Percentiles rank a stretch among this genome's conserved stretches.
Conservation (phyloP, 495 filamentous ascomycete genomes). For the Neurospora cerealis region DNA sequence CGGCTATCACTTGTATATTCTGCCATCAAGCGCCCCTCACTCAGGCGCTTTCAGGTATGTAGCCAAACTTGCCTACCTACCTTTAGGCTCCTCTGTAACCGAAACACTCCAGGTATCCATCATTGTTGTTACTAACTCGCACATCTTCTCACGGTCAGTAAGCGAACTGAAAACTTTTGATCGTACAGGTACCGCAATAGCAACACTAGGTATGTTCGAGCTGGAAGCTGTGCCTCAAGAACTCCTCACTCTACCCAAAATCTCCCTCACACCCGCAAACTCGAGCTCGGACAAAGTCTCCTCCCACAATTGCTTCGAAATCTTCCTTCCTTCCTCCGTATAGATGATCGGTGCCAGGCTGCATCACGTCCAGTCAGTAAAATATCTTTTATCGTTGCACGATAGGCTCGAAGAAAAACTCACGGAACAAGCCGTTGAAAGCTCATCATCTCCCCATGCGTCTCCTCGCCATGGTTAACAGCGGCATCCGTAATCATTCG, state of each 20-base stretch:
- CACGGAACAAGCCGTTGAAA: slow-evolving; percentile 29
- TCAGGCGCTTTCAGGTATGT: too few relatives aligned
- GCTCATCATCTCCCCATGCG: slow-evolving; percentile 30
- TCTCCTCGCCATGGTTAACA: slow-evolving; percentile 28
- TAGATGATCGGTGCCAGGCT: slow-evolving; percentile 11
- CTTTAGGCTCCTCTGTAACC: too few relatives aligned
- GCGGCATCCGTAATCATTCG: slow-evolving; percentile 29
- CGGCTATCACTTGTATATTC: too few relatives aligned
- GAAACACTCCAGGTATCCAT: too few relatives aligned
- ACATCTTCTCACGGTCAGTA: too few relatives aligned
- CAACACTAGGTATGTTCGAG: too few relatives aligned
- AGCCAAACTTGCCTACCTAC: too few relatives aligned
- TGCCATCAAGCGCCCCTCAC: too few relatives aligned
- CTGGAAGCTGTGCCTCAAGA: background rate
- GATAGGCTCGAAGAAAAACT: slow-evolving; percentile 4
- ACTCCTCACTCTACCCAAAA: slow-evolving; percentile 2
- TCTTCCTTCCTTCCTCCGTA: slow-evolving; percentile 23
- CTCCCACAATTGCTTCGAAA: slow-evolving; percentile 24
- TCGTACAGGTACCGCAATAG: too few relatives aligned
- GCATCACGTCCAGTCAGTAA: background rate
- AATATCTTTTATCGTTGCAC: background rate
- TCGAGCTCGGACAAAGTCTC: slow-evolving; percentile 33
- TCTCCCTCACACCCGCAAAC: slow-evolving; percentile 21
- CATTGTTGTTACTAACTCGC: too few relatives aligned
- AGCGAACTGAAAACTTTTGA: too few relatives aligned